Conservation (phyloP, 2,329 filamentous ascomycete species). For the Trichoderma koningii region DNA sequence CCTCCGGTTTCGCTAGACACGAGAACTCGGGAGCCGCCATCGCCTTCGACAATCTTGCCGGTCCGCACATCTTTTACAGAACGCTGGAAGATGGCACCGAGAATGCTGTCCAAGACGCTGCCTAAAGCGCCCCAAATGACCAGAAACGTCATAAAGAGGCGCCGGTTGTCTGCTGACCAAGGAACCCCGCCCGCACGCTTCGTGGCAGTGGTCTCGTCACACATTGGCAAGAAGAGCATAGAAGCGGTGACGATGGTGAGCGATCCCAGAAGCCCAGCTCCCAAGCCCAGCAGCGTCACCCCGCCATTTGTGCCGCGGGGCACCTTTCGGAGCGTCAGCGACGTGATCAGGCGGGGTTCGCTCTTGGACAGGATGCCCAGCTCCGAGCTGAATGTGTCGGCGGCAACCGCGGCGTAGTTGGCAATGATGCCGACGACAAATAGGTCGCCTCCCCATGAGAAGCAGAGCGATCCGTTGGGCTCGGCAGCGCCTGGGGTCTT, state of each 20-base stretch:
- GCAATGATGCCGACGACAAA: conserved; percentile 67
- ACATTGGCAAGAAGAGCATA: conserved; percentile 69
- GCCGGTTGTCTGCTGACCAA: conserved; percentile 53
- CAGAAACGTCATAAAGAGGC: conserved; percentile 57
- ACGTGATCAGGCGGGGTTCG: conserved; percentile 83
- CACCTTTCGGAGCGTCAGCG: conserved; percentile 71
- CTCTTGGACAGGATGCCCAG: conserved; percentile 82
- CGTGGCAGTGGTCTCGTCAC: conserved; percentile 47
- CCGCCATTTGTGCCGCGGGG: conserved; percentile 93
- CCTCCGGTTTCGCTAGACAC: conserved; percentile 42
- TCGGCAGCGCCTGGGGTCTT: conserved; percentile 37
- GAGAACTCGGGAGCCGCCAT: conserved; percentile 66
- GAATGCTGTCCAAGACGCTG: conserved; percentile 81
- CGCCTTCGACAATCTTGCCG: conserved; percentile 87
- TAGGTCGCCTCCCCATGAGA: conserved; percentile 62
- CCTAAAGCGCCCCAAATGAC: conserved; percentile 75
- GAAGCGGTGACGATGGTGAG: conserved; percentile 68
- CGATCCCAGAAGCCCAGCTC: conserved; percentile 73
- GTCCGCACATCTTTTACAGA: conserved; percentile 81
- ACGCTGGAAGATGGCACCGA: conserved; percentile 82
- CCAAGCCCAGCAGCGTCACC: conserved; percentile 73
- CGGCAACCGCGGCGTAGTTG: conserved; percentile 88
- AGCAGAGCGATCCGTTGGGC: conserved; percentile 54
- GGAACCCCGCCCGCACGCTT: conserved; percentile 47
- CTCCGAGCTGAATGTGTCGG: conserved; percentile 94